Conservation (phyloP, 306 rosid species). For the Betula pendula region DNA sequence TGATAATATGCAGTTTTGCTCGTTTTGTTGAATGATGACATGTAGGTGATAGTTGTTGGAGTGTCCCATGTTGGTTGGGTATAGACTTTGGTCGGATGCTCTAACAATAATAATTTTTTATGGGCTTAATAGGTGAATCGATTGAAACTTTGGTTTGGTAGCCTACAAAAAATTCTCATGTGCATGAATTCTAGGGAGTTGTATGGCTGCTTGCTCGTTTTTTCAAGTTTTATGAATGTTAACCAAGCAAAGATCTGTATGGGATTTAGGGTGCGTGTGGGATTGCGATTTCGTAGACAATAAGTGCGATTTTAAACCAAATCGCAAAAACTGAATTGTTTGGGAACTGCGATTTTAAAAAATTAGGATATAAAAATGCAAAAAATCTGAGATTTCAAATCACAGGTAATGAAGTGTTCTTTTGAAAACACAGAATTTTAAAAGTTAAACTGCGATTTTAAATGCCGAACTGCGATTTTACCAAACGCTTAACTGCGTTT, state of each 20-base stretch:
- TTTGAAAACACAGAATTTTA: too few species aligned
- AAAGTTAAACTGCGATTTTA: too few species aligned
- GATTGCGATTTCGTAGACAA: too few species aligned
- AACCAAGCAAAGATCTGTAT: background rate
- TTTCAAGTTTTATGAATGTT: background rate
- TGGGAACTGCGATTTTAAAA: too few species aligned
- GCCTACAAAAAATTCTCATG: background rate
- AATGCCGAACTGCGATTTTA: too few species aligned
- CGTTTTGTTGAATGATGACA: background rate
- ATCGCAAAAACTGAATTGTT: too few species aligned
- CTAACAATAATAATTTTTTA: background rate
- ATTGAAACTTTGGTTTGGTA: background rate
- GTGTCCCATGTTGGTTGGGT: background rate
- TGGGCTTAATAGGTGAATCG: background rate
- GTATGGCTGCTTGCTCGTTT: background rate
- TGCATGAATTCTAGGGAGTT: background rate
- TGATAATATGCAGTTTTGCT: background rate
- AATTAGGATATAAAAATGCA: too few species aligned
- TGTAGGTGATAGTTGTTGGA: background rate
- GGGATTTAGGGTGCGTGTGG: too few species aligned
- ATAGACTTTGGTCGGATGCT: background rate
- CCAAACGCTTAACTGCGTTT: too few species aligned
- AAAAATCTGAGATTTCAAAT: too few species aligned
- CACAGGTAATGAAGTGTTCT: too few species aligned
- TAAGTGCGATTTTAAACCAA: too few species aligned